Conservation (phyloP, 139 green algal genomes). For the Micromonas pusilla region DNA sequence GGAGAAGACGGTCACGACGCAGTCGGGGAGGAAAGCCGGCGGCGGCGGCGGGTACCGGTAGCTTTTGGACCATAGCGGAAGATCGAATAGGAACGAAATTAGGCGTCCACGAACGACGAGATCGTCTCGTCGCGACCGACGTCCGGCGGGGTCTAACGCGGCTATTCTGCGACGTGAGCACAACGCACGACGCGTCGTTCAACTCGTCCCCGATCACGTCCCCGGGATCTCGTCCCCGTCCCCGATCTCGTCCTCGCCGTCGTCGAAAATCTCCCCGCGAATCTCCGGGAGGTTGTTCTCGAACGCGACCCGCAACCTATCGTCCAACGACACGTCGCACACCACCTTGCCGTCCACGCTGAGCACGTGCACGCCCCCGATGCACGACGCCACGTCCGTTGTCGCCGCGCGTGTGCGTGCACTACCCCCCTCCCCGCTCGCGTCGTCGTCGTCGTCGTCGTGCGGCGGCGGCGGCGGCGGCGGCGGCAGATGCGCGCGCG, state of each 20-base stretch:
- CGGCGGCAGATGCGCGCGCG: background rate
- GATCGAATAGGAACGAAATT: too few species aligned
- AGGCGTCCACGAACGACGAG: too few species aligned
- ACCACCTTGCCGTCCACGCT: constrained; percentile 76
- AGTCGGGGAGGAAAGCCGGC: background rate
- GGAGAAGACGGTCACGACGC: constrained; percentile 3
- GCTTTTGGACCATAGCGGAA: too few species aligned
- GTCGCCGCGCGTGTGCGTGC: background rate
- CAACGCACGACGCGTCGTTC: too few species aligned
- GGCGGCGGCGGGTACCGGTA: background rate
- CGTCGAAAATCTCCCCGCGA: constrained; percentile 8
- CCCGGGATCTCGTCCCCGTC: background rate
- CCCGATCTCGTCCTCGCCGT: background rate
- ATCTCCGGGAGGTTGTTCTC: constrained; percentile 40
- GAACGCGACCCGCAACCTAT: constrained; percentile 40
- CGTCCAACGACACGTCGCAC: constrained; percentile 91
- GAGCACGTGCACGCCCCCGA: constrained; percentile 79
- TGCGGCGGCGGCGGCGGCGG: background rate
- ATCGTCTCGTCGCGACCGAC: too few species aligned
- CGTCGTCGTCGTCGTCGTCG: too few species aligned
- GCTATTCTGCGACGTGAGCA: too few species aligned
- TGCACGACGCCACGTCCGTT: constrained; percentile 10
- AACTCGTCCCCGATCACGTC: background rate
- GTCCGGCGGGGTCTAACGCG: too few species aligned
- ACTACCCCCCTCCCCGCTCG: too few species aligned